Base-by-base conservation (phyloP, 257 asterid genomes). In the Solanum etuberosum region DNA sequence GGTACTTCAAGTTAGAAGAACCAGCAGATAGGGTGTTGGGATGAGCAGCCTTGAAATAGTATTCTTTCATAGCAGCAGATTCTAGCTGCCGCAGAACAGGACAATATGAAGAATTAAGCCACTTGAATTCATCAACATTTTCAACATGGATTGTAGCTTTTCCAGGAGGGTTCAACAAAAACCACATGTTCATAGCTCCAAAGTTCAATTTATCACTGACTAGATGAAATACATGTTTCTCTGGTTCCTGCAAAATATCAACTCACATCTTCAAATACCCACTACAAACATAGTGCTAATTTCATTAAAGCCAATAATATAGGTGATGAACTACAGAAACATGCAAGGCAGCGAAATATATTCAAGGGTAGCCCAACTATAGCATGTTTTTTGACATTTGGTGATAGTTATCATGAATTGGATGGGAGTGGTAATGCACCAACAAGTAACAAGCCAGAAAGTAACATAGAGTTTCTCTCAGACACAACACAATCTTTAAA, bases 111-210 rank as follows among this genome's bases (percentile, higher is more conserved):
- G 99, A 94, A 91, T 96, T 97, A 84, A 97, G 98, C 99, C 99
- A 96, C 94, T 92, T 97, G 90, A 96, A 96, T 70, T 94, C 99
- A 86, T 97, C 99, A 40, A 97, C 99, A 87, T 97, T 97, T 91
- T 97, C 99, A 25, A 97, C 99, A 86, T 96, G 94, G 87, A 97
- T 96, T 57, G 99, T 94, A 88, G 98, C 99, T 93, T 94, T 95
- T 81, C 99, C 98, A 61, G 99, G 99, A 70, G 98, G 99, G 91
- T 97, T 97, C 93, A 97, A 91, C 86, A 97, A 93, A 92, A 97
- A 97, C 99, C 99, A 97, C 99, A 97, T 97, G 89, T 95, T 97
- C 99, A 96, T 96, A 37, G 99, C 99, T 51, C 98, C 99, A 90
- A 96, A 97, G 92, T 97, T 97, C 94, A 97, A 90, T 92, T 97